These are phyloP conservation scores for Fraxinus anomala DNA, from an alignment of 257 asterid species.

Conservation along the genomic window DNA sequence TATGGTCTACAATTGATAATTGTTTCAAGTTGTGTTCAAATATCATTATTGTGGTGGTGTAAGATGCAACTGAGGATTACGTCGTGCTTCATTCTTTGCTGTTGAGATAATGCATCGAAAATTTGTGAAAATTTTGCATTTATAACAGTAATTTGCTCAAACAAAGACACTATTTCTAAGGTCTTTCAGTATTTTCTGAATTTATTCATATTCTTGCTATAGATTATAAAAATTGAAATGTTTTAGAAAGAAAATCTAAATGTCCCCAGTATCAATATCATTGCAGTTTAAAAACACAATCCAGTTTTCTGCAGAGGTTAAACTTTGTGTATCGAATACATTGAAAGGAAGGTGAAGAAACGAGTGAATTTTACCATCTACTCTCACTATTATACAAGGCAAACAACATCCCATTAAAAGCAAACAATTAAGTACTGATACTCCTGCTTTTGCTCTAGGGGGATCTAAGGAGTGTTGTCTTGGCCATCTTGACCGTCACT, in stretches of 20 bases:
- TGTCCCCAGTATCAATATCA: not conserved
- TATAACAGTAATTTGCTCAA: not conserved
- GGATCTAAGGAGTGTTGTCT: slow-evolving; percentile 44
- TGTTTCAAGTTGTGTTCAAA: not conserved
- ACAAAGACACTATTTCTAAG: not conserved
- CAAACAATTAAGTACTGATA: not conserved
- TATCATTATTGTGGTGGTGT: not conserved
- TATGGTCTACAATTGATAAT: slow-evolving; percentile 63
- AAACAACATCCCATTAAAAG: not conserved
- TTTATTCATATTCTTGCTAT: not conserved
- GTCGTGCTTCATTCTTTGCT: not conserved
- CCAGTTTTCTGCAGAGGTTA: not conserved
- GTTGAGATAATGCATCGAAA: not conserved
- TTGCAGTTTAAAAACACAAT: not conserved
- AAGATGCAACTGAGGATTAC: not conserved
- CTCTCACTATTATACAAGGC: not conserved
- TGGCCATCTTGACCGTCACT: slow-evolving; percentile 51
- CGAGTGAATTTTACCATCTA: not conserved
- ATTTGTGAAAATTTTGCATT: not conserved
- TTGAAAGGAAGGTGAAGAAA: not conserved
- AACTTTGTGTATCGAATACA: not conserved
- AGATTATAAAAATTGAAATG: too few relatives aligned
- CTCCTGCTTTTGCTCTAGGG: not conserved
- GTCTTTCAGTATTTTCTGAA: not conserved
- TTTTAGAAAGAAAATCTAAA: not conserved